phyloP scores from a whole-genome alignment of 2,329 filamentous ascomycete genomes.

The Colletotrichum orbiculare region DNA sequence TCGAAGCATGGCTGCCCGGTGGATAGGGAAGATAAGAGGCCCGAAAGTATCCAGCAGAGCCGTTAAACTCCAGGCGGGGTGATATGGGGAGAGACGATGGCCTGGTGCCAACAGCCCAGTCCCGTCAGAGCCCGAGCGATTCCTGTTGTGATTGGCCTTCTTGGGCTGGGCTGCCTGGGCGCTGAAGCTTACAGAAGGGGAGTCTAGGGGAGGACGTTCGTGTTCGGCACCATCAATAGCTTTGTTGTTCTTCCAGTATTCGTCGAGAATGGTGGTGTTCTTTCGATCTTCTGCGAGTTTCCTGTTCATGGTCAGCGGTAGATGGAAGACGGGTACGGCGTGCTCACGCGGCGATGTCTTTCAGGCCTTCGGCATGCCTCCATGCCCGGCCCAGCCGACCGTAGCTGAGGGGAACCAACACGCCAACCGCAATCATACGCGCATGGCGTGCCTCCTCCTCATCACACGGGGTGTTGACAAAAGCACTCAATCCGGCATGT shows the following conservation, averaged over 20 bases:
- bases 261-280: constrained; percentile 73
- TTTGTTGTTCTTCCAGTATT: constrained; percentile 80
- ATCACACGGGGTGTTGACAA: constrained; percentile 84
- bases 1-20: constrained; percentile 85
- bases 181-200: constrained; percentile 58
- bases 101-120: constrained; percentile 67
- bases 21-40: constrained; percentile 90
- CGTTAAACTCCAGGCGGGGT: constrained; percentile 87
- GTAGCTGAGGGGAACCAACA: constrained; percentile 86
- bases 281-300: constrained; percentile 73
- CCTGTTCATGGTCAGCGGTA: constrained; percentile 48
- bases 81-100: constrained; percentile 78
- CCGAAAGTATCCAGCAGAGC: constrained; percentile 85
- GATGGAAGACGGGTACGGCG: constrained; percentile 36
- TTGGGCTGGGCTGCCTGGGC: constrained; percentile 48
- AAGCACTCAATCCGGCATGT: constrained; percentile 91
- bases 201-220: constrained; percentile 59
- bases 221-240: constrained; percentile 52
- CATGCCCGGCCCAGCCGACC: constrained; percentile 89
- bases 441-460: constrained; percentile 85
- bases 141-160: constrained; percentile 60
- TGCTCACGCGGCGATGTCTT: constrained; percentile 76
- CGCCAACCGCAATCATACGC: constrained; percentile 90
- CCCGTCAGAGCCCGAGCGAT: constrained; percentile 71
- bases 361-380: constrained; percentile 83